phyloP scores from a whole-genome alignment of 345 rosid genomes.

The Eutrema heterophyllum region DNA sequence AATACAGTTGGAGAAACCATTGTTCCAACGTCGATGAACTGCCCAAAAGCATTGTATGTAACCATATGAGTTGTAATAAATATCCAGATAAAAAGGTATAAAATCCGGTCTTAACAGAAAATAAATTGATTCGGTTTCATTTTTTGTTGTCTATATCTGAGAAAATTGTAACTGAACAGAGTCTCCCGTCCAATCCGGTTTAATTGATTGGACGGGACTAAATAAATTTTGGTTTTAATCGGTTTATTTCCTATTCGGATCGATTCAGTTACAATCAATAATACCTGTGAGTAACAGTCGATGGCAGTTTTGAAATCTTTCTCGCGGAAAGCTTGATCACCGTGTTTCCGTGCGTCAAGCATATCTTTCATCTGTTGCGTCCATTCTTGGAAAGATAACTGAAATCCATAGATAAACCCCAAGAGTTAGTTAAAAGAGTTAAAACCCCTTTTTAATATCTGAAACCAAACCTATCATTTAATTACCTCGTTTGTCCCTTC shows the following conservation, averaged over 20 bases:
- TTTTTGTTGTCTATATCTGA: too few relatives aligned
- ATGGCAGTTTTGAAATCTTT: conserved; percentile 93
- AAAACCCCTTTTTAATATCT: background rate
- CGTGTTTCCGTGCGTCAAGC: conserved; percentile 90
- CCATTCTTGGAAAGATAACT: conserved; percentile 99
- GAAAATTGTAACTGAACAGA: too few relatives aligned
- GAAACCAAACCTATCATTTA: background rate
- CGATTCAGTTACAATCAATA: too few relatives aligned
- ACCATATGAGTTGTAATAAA: background rate
- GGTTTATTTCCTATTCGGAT: too few relatives aligned
- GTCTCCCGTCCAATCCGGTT: too few relatives aligned
- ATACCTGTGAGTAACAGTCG: conserved; percentile 91
- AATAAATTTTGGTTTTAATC: too few relatives aligned
- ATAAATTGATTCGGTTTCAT: too few relatives aligned
- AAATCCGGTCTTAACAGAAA: background rate
- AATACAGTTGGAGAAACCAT: conserved; percentile 93
- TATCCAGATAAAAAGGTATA: background rate
- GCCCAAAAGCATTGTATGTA: conserved; percentile 14
- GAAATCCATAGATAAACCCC: conserved; percentile 5
- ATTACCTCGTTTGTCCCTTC: conserved; percentile 88
- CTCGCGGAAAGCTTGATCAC: conserved; percentile 90
- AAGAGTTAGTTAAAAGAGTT: background rate
- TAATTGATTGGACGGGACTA: too few relatives aligned
- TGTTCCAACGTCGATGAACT: conserved; percentile 86
- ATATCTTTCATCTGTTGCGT: conserved; percentile 96